Base-by-base conservation (phyloP, 106 monocot genomes). In the Dactylorhiza incarnata region DNA sequence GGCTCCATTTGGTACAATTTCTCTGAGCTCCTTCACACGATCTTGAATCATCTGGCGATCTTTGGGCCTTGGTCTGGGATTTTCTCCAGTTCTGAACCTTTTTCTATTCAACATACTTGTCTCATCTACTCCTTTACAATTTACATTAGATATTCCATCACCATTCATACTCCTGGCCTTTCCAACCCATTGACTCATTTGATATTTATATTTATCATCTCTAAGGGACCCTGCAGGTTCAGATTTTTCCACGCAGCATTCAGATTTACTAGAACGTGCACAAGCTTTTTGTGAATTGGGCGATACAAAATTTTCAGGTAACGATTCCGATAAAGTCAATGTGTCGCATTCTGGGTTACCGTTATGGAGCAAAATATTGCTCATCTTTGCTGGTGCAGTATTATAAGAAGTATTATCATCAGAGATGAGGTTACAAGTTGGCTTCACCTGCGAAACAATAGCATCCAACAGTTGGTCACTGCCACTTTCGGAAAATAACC, bases 41-140 rank as follows among this genome's bases (percentile, higher is more conserved):
- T 99, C 97, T 76, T 99, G 97, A 62, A 99, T 99, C 86, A 94
- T 85, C 52, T 99, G 97, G 26, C 97, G 78, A 69, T 99, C 97
- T 79, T 99, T 99, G 2, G 97, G 94, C 74, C 97, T 85, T 68
- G 94, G 97, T 77, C 89, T 79, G 9, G 91, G 80, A 48, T 71
- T 89, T 76, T 99, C 97, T 71, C 97, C 94, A 14, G 91, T 89
- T 76, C 88, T 78, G 24, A 88, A 16, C 75, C 90, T 90, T 79
- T 95, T 95, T 15, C 84, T 78, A 55, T 75, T 90, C 49, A 73
- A 15, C 78, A 89, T 97, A 52, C 83, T 87, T 16, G 50, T 19
- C 51, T 89, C 90, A 50, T 82, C 87, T 75, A 78, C 52, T 69
- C 20, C 79, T 78, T 84, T 87, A 68, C 76, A 77, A 54, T 85